phyloP scores from a whole-genome alignment of 1,139 yeast species.

The Blastobotrys persicus region DNA sequence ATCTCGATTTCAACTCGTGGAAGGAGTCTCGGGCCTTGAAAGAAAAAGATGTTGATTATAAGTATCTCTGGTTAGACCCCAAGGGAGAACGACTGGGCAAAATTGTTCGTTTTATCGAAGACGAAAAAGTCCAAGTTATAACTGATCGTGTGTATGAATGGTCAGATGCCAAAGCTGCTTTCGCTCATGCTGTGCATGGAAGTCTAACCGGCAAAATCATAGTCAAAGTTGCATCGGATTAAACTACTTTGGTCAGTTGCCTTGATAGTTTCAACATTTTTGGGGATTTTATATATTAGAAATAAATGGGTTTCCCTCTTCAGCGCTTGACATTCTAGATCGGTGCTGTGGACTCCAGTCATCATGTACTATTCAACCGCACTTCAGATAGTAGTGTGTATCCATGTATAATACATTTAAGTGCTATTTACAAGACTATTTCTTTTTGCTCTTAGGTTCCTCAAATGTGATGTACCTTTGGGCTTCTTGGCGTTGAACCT shows the following conservation, averaged over 20 bases:
- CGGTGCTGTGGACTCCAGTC: too few species aligned
- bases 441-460: constrained; percentile 13
- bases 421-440: constrained; percentile 13
- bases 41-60: constrained; percentile 7
- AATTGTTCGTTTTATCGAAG: constrained; percentile 13
- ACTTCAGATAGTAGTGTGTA: too few species aligned
- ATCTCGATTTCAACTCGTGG: constrained; percentile 4
- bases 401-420: background rate
- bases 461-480: constrained; percentile 23
- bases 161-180: constrained; percentile 14
- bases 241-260: background rate
- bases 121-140: constrained; percentile 14
- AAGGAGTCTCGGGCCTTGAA: constrained; percentile 5
- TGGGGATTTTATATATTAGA: too few species aligned
- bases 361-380: too few species aligned
- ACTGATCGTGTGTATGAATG: constrained; percentile 14
- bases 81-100: background rate
- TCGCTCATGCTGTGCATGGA: constrained; percentile 7
- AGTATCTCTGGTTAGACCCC: constrained; percentile 10
- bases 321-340: background rate
- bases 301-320: too few species aligned
- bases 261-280: background rate
- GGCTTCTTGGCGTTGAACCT: constrained; percentile 24
- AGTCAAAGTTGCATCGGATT: constrained; percentile 5
- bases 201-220: constrained; percentile 15